Conservation (phyloP, 2,329 filamentous ascomycete species). For the Colletotrichum orbiculare region DNA sequence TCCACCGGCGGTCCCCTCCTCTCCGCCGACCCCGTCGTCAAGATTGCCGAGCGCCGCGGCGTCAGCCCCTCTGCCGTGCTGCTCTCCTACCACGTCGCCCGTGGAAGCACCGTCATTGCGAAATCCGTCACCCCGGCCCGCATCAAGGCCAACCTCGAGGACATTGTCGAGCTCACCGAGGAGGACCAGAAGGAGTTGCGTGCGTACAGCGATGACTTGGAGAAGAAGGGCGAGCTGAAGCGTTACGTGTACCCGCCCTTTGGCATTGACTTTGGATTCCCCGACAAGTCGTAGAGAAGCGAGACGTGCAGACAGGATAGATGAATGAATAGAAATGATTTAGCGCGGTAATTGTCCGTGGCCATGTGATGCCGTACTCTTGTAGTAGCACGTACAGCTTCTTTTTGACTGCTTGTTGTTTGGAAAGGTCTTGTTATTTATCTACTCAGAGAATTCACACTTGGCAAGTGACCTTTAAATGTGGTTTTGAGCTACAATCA, state of each 20-base stretch:
- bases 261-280: constrained; percentile 76
- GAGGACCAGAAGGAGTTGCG: constrained; percentile 70
- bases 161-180: constrained; percentile 72
- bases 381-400: too few species aligned
- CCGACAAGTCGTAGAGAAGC: constrained; percentile 65
- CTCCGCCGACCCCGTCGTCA: constrained; percentile 69
- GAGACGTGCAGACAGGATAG: not conserved
- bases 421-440: not conserved
- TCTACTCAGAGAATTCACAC: too few species aligned
- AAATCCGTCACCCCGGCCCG: constrained; percentile 77
- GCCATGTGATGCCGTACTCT: too few species aligned
- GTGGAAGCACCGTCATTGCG: constrained; percentile 76
- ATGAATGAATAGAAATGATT: not conserved
- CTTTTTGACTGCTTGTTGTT: not conserved
- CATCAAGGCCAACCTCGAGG: constrained; percentile 74
- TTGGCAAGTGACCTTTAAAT: too few species aligned
- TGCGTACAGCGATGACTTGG: constrained; percentile 64
- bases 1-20: constrained; percentile 74
- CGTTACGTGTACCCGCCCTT: constrained; percentile 77
- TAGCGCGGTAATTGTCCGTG: not conserved
- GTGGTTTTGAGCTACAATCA: too few species aligned
- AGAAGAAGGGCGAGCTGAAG: constrained; percentile 62
- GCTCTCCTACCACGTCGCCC: constrained; percentile 78
- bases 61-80: constrained; percentile 71
- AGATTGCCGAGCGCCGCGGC: constrained; percentile 72